These are phyloP conservation scores for Teratosphaeria viscida DNA, from an alignment of 2,329 filamentous ascomycete genomes.

Conservation along the genomic window DNA sequence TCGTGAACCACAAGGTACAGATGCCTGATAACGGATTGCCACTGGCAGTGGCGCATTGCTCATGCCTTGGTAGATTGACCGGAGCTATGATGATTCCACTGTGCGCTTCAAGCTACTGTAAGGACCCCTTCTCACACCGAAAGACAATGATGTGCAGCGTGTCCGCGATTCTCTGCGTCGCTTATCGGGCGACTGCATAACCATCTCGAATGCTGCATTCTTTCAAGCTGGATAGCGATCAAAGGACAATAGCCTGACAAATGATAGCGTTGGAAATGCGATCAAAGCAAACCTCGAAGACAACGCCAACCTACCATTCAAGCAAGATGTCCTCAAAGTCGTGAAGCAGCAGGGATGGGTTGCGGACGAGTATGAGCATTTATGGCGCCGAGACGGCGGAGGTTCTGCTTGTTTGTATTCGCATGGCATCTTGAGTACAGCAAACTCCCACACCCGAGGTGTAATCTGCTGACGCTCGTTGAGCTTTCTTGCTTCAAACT, in stretches of 20 bases:
- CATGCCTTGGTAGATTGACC: conserved; percentile 16
- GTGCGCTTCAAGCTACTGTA: conserved; percentile 26
- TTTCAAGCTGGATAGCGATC: neutral
- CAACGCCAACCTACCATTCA: conserved; percentile 17
- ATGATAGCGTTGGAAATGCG: conserved; percentile 14
- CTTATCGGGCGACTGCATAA: neutral
- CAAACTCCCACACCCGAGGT: neutral
- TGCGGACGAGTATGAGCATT: conserved; percentile 24
- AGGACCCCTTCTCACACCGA: neutral
- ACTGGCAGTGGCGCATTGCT: neutral
- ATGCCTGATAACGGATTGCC: neutral
- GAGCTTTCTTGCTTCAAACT: conserved; percentile 25
- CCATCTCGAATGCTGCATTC: no score
- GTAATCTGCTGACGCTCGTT: neutral
- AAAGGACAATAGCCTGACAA: neutral
- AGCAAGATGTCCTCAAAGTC: conserved; percentile 13
- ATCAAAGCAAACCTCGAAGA: conserved; percentile 22
- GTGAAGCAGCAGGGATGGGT: conserved; percentile 23
- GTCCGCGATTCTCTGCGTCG: neutral
- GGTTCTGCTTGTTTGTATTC: conserved; percentile 22
- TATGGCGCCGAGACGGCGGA: conserved; percentile 25
- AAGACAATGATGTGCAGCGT: neutral
- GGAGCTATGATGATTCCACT: conserved; percentile 26
- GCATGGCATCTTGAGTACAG: conserved; percentile 20
- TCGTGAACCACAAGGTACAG: conserved; percentile 22